These are phyloP conservation scores for Linnemannia elongata DNA, from an alignment of 192 early-diverging fungal genomes.

Conservation along the genomic window DNA sequence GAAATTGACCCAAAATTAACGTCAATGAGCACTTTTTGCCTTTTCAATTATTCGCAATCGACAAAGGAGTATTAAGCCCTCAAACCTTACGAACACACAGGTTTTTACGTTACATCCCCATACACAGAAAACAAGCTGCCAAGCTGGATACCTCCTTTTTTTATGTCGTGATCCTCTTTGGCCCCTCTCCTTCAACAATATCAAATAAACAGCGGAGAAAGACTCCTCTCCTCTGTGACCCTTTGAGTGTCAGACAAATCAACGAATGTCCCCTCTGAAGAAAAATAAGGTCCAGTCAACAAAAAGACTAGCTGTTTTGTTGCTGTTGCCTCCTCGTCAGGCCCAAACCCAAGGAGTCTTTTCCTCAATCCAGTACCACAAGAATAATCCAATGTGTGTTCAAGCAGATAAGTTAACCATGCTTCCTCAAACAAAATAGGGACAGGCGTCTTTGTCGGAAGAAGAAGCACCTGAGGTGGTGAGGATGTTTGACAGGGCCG, in stretches of 20 bases:
- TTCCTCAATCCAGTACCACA: not conserved
- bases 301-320: not conserved
- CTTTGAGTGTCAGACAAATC: slow-evolving; percentile 5
- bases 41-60: no score
- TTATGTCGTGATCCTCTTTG: not conserved
- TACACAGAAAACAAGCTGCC: not conserved
- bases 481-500: not conserved
- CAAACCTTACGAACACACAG: not conserved
- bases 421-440: not conserved
- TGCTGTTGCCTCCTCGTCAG: not conserved
- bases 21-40: not conserved
- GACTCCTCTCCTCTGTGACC: not conserved
- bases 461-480: not conserved
- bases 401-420: no score
- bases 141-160: slow-evolving; percentile 16
- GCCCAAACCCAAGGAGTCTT: slow-evolving; percentile 2
- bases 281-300: not conserved
- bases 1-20: not conserved
- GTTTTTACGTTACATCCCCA: not conserved
- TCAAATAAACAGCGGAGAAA: not conserved
- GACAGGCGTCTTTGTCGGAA: not conserved
- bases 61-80: not conserved
- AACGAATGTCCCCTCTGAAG: not conserved
- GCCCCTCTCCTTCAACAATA: not conserved
- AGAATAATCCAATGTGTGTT: not conserved